These are phyloP conservation scores for Acanthamoeba royreba DNA, from an alignment of 208 protist genomes.

Conservation along the genomic window DNA sequence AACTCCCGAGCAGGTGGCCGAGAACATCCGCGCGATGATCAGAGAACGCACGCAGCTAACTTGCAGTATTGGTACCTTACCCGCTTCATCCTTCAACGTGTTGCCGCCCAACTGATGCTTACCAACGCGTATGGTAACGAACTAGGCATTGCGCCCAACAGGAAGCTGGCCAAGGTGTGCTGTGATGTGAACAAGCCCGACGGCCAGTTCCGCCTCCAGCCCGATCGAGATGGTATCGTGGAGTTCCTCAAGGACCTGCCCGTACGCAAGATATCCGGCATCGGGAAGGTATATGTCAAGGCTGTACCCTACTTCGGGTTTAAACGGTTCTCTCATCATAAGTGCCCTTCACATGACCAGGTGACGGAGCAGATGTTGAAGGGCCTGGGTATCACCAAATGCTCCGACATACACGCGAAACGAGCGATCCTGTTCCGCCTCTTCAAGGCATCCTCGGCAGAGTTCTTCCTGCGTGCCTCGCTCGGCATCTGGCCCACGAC, in stretches of 20 bases:
- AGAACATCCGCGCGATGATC: neutral
- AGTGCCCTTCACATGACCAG: too few relatives aligned
- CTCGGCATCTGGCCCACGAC: neutral
- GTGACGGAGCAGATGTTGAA: conserved; percentile 37
- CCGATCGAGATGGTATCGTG: neutral
- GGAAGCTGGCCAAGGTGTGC: conserved; percentile 59
- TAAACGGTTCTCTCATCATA: neutral
- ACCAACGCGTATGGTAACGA: neutral
- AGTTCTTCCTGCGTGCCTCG: conserved; percentile 39
- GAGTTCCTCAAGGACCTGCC: conserved; percentile 23
- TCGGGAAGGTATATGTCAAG: neutral
- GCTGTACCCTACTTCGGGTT: neutral
- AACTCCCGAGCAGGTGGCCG: neutral
- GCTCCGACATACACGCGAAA: neutral
- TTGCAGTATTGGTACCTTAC: conserved; percentile 43
- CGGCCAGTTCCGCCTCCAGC: conserved; percentile 47
- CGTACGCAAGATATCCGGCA: conserved; percentile 18
- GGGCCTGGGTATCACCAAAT: neutral
- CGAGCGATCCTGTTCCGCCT: conserved; percentile 7
- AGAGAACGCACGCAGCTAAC: conserved; percentile 38
- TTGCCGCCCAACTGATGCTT: neutral
- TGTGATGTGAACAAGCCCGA: conserved; percentile 63
- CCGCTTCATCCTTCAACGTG: neutral
- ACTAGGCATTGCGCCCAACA: conserved; percentile 17
- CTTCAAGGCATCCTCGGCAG: conserved; percentile 7